These are phyloP conservation scores for Lichtheimia ramosa DNA, from an alignment of 371 early-diverging fungal species.

Conservation along the genomic window DNA sequence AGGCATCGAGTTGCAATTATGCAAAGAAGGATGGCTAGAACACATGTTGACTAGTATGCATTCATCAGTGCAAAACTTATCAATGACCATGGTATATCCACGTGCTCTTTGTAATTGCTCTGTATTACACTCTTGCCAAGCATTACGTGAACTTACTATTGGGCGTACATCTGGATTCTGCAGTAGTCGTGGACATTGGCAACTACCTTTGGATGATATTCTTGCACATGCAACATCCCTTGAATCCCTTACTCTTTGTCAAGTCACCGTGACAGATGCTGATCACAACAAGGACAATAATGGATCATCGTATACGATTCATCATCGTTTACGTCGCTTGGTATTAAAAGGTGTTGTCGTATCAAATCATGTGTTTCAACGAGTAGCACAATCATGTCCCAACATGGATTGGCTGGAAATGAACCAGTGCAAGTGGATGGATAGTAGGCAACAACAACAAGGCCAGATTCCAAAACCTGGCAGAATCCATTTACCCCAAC, in stretches of 20 bases:
- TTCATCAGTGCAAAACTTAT: not conserved
- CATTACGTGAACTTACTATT: not conserved
- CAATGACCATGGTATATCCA: not conserved
- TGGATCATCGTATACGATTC: not conserved
- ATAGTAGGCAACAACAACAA: not conserved
- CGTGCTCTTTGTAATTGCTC: not conserved
- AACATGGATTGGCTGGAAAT: not conserved
- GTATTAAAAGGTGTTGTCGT: not conserved
- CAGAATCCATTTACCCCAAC: not conserved
- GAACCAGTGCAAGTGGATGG: not conserved
- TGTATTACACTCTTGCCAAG: not conserved
- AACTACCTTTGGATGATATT: not conserved
- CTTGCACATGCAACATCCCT: not conserved
- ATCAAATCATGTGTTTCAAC: not conserved
- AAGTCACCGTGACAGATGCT: not conserved
- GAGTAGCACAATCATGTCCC: not conserved
- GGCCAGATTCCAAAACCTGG: not conserved
- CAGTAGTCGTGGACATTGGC: not conserved
- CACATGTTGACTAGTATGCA: not conserved
- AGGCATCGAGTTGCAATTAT: too few species aligned
- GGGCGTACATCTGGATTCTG: not conserved
- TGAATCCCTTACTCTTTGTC: not conserved
- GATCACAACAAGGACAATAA: too few species aligned
- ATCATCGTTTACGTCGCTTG: not conserved
- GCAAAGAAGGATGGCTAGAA: not conserved